These are phyloP conservation scores for Paraurostyla sp. DNA, from an alignment of 73 alveolate genomes.

Conservation along the genomic window DNA sequence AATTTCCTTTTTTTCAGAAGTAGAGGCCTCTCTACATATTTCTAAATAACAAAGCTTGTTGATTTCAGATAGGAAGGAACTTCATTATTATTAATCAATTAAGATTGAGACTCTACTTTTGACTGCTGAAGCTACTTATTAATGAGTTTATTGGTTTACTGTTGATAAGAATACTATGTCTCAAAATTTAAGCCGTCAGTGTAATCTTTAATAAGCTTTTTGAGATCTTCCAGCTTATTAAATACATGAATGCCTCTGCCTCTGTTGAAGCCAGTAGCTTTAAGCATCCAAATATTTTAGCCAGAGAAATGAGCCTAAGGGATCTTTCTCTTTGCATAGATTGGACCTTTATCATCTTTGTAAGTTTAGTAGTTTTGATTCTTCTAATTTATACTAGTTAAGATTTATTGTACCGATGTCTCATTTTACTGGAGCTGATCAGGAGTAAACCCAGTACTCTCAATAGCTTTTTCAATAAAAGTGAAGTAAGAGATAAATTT, in stretches of 20 bases:
- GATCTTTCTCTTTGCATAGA: slow-evolving; percentile 11
- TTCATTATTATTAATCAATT: background rate
- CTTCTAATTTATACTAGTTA: background rate
- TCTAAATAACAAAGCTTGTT: slow-evolving; percentile 78
- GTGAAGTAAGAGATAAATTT: background rate
- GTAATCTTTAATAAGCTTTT: slow-evolving; percentile 64
- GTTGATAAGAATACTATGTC: background rate
- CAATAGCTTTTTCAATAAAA: slow-evolving; percentile 30
- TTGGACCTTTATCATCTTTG: slow-evolving; percentile 42
- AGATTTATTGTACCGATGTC: background rate
- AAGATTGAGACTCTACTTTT: background rate
- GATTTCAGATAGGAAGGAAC: slow-evolving; percentile 27
- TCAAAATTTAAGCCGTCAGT: slow-evolving; percentile 59
- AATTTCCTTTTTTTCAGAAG: slow-evolving; percentile 82
- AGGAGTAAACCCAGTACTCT: background rate
- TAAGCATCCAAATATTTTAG: slow-evolving; percentile 85
- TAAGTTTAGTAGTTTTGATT: background rate
- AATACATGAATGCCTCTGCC: slow-evolving; percentile 91
- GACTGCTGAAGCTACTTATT: background rate
- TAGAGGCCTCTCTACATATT: slow-evolving; percentile 86
- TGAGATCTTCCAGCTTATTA: slow-evolving; percentile 73
- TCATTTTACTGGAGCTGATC: background rate
- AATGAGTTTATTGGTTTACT: slow-evolving; percentile 21
- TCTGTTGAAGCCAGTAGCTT: slow-evolving; percentile 85
- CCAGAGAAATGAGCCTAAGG: slow-evolving; percentile 60